Base-by-base conservation (phyloP, 768 basidiomycete species). In the Coprinopsis sp. region DNA sequence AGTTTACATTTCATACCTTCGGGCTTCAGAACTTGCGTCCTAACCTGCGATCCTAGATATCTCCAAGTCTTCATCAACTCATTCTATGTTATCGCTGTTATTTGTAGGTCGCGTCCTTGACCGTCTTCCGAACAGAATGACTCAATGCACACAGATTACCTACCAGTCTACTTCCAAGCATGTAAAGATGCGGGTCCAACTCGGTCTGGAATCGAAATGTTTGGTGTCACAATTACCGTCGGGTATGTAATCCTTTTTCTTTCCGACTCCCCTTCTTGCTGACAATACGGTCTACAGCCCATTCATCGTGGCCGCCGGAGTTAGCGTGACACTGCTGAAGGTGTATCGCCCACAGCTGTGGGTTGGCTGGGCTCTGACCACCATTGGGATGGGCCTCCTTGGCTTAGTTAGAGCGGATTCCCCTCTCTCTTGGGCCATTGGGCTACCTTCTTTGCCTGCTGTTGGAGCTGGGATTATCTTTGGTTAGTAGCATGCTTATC, bases 81-180 rank as follows among this genome's bases (percentile, higher is more conserved):
- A 28, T 50, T 29, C 21, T 30, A n/a, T 33, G 38, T 38, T 31
- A 47, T 16, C 23, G 47, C 10, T 29, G 49, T 6, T 31, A 46
- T 21, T 51, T 43, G 41, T 37, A 30, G 44, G 51, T 44, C 13
- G 24, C 18, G 8, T 18, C 19, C 6, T 8, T 36, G 27, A 24
- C 19, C 13, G 37, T 16, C 28, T 46, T 37, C 27, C 22, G 33
- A 36, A 30, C 19, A 23, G n/a, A 12, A 49, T 63, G 51, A 37
- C 48, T 29, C 18, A 50, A n/a, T 43, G 48, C 28, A 30, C 24
- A 12, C 39, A 58, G 54, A 64, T 48, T 76, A 69, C 51, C 47
- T 76, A 1, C 70, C 72, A 11, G 68, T 72, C 7, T 76, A 69
- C 51, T 76, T 70, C 58, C 76, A 77, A 53, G 73, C 72, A 0